Evolutionary conservation across 257 asterid species (phyloP), one percentile per base, ranked within the genome.

Genomic region (Jacaranda mimosifolia): DNA sequence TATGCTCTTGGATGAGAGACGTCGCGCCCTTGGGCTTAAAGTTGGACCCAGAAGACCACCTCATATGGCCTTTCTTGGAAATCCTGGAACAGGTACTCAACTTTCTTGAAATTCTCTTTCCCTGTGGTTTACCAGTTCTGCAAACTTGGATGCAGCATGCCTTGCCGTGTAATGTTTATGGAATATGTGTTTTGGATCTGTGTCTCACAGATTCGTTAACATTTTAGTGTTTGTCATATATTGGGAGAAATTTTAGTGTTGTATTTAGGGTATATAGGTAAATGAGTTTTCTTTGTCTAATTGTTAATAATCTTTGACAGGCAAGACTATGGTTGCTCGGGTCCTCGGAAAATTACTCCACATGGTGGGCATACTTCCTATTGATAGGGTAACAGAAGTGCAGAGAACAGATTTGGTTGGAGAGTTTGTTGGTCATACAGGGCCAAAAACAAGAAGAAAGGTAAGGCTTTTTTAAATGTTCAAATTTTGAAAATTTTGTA

Each of bases 11-110:
- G 97, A 95, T 64, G 96, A 93, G 86, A 87, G 96, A 79, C 99
- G 98, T 10, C 89, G 86, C 45, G 88, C 96, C 79, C 91, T 95
- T 62, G 98, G 99, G 63, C 90, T 93, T 43, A 86, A 87, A 82
- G 90, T 93, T 72, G 97, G 96, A 51, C 75, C 91, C 67, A 87
- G 97, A 89, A 88, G 91, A 83, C 96, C 92, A n/a, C 97, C 98
- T 67, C 98, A 93, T 83, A 90, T 95, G 97, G 99, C 98, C 75
- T 95, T 95, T 77, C 94, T 95, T 46, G 99, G 99, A 63, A 95
- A 93, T 82, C 97, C 99, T 19, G 99, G 99, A 80, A 95, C 98
- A 81, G 99, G 98, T 90, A 80, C 68, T 68, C 62, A 59, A 15
- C 40, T 62, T 39, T 59, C 82, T 70, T 40, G 21, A 70, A 73